Conservation (phyloP, 169 alveolate genomes). For the Perkinsus olseni region DNA sequence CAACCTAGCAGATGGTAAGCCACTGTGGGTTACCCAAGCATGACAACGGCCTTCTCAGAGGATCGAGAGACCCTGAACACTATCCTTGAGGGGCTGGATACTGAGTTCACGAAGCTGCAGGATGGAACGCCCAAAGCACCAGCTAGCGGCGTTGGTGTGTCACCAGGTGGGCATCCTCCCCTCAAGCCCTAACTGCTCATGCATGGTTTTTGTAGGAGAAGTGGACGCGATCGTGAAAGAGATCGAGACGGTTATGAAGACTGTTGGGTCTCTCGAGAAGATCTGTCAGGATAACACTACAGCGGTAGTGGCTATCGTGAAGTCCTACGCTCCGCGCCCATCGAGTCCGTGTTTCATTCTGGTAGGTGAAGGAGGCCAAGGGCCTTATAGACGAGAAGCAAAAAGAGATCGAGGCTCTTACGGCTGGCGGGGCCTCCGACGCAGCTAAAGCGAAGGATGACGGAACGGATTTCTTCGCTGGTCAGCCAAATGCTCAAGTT, state of each 20-base stretch:
- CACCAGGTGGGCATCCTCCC: neutral
- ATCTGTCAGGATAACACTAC: neutral
- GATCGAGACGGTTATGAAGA: neutral
- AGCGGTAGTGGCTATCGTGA: neutral
- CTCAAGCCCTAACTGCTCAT: neutral
- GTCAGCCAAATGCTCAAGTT: neutral
- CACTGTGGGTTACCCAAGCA: neutral
- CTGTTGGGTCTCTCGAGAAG: neutral
- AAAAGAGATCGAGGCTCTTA: neutral
- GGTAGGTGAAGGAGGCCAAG: neutral
- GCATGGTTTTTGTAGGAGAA: neutral
- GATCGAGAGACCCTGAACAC: neutral
- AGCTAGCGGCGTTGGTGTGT: neutral
- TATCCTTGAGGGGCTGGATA: neutral
- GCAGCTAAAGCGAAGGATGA: neutral
- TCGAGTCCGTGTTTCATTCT: neutral
- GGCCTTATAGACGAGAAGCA: neutral
- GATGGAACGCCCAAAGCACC: neutral
- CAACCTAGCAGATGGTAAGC: neutral
- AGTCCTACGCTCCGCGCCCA: too few relatives aligned
- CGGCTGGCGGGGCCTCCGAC: neutral
- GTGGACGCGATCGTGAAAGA: neutral
- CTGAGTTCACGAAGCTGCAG: neutral
- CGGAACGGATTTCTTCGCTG: neutral
- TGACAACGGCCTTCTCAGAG: neutral